Base-by-base conservation (phyloP, 768 basidiomycete genomes). In the Tricholoma sp. region DNA sequence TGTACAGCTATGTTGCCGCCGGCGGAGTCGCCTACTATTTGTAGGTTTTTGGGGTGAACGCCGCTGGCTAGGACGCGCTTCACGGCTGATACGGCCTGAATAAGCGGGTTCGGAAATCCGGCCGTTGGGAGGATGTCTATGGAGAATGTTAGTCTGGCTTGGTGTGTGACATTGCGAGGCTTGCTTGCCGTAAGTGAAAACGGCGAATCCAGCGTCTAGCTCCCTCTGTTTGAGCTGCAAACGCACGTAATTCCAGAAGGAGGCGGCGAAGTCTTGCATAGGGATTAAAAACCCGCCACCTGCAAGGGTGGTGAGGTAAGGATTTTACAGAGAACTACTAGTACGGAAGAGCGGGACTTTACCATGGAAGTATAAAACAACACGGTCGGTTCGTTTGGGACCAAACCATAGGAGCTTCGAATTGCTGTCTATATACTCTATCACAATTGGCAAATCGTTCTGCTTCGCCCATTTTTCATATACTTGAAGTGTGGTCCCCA, bases 21-120 rank as follows among this genome's bases (percentile, higher is more conserved):
- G 9, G 77, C 77, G 9, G 76, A 77, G 60, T 77, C 76, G 21
- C 74, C 73, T 5, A 67, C 69, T 11, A 77, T 55, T 46, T 71
- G 64, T 18, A 76, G 61, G 59, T 75, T 66, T 35, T 61, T 57
- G 5, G 73, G 72, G 11, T 61, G 56, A 6, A 74, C 59, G 11
- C 72, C 74, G 3, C 59, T 57, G 31, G 64, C 58, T 43, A 72
- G 47, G 14, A 76, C 65, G 56, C 73, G 70, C 29, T 71, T 57
- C n/a, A 76, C 57, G 4, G 69, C 73, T 7, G 61, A 46, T 3
- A 64, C 51, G 1, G 68, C 61, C 54, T 76, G 74, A 11, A 61
- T 64, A 5, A 75, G 67, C 32, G 69, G 74, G 0, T 64, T 69
- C 5, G 76, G 76, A 63, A 76, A 77, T 4, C 58, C 52, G 7